Conservation (phyloP, 2,329 filamentous ascomycete species). For the Colletotrichum aenigma region DNA sequence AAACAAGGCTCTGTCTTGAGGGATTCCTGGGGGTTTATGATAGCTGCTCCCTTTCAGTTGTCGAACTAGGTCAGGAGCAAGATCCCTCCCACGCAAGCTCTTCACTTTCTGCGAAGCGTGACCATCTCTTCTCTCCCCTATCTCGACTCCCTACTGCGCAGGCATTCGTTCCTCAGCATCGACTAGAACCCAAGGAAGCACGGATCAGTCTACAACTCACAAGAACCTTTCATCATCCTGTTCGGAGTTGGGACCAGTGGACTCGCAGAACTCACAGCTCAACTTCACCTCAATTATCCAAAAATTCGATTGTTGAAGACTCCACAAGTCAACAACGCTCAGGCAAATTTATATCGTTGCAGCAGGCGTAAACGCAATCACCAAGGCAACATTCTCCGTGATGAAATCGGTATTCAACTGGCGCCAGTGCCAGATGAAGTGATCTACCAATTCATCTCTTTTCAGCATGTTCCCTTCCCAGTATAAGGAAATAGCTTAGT, state of each 20-base stretch:
- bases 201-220: fast-evolving
- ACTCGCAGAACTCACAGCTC: neutral
- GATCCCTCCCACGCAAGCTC: neutral
- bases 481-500: no score
- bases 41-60: neutral
- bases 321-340: neutral
- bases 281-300: no score
- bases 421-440: no score
- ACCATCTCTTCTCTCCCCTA: neutral
- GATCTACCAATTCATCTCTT: no score
- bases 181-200: neutral
- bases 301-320: neutral
- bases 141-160: fast-evolving
- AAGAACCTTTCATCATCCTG: neutral
- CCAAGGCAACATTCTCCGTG: neutral
- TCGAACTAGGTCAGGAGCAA: neutral
- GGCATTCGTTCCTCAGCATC: neutral
- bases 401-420: neutral
- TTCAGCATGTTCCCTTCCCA: no score
- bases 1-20: neutral
- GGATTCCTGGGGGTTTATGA: no score
- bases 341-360: no score
- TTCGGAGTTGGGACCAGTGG: neutral
- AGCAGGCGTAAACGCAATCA: neutral
- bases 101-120: fast-evolving